Evolutionary conservation across 495 filamentous ascomycete genomes (phyloP), one percentile per base, ranked within the genome.

Genomic region (Evernia prunastri): DNA sequence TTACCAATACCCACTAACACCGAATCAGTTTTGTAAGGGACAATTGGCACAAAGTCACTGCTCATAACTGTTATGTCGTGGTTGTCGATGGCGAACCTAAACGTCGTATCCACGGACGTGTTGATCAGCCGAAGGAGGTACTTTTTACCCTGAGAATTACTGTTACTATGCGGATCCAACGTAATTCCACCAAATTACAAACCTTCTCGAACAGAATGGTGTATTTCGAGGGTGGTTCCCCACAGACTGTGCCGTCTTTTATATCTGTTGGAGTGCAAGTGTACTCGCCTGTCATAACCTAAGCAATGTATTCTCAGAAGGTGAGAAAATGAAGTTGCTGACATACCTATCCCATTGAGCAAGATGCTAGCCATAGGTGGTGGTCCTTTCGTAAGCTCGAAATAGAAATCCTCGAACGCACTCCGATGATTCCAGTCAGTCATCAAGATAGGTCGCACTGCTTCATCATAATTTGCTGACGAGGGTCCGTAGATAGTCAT

Each of bases 1-100:
- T 91, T 86, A 77, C 77, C 87, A 71, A 90, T 89, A 42, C 72
- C 83, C 61, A 91, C 77, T 40, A 76, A 67, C n/a, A 89, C 61
- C 47, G 75, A 72, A 49, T 60, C 59, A 0, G 78, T 79, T 0
- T 60, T 71, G 61, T 76, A 84, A 3, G 77, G 75, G 56, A 69
- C 36, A 25, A 79, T 77, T 0, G 80, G 76, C 0, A 81, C 79
- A 45, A 81, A 77, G 56, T 82, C 81, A 27, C 63, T 74, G 9
- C 74, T 72, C 54, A 83, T 80, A 12, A 84, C 77, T 4, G 73
- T 75, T 23, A 84, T 37, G 0, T 62, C 72, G 61, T 83, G 80
- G 20, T 75, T 73, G 64, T 83, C 81, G 45, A 83, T 78, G 42
- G 72, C 74, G 65, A 82, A 79, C 60, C 74, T 76, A 72, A 77